Base-by-base conservation (phyloP, 345 rosid species). In the Erysimum cheiranthoides region DNA sequence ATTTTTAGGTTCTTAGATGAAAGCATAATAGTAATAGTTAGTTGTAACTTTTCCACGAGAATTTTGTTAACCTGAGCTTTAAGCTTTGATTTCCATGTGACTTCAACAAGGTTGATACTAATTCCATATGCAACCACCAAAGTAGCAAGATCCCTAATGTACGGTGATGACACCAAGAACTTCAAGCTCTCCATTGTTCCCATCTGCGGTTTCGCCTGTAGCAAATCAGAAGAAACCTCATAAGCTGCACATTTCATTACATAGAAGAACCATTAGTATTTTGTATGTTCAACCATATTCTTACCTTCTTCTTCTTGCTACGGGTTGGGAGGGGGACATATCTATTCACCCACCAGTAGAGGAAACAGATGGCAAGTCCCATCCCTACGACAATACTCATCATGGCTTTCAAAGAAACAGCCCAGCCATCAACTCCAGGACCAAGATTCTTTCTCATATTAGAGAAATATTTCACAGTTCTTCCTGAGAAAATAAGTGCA, bases 341-440 rank as follows among this genome's bases (percentile, higher is more conserved):
- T 17, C 68, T 73, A 80, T 94, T 90, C 78, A 86, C 97, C 97
- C 98, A 94, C 98, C 98, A 94, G 86, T 94, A 94, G 34, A 87
- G 81, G 76, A 82, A 82, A 82, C 97, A 94, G 28, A 94, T 94
- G 18, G 89, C 78, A 1, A 92, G 80, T 13, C 98, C 98, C 96
- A 92, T 85, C 71, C 85, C 61, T 4, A 94, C 97, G 51, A 94
- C 98, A 61, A 94, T 91, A 82, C 92, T 90, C 97, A 94, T 94
- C 98, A 94, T 94, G 12, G 79, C 98, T 81, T 89, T 92, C 73
- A 94, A 84, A 67, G 98, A 92, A 74, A 92, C 58, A 49, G 98
- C 97, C 98, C 98, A 94, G 42, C 98, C 98, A 84, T 94, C 98
- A 71, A 94, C 96, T 76, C 98, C 97, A 75, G 98, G 98, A 32